Evolutionary conservation across 129 eudicot species (phyloP).

Genomic region (Erigeron canadensis): DNA sequence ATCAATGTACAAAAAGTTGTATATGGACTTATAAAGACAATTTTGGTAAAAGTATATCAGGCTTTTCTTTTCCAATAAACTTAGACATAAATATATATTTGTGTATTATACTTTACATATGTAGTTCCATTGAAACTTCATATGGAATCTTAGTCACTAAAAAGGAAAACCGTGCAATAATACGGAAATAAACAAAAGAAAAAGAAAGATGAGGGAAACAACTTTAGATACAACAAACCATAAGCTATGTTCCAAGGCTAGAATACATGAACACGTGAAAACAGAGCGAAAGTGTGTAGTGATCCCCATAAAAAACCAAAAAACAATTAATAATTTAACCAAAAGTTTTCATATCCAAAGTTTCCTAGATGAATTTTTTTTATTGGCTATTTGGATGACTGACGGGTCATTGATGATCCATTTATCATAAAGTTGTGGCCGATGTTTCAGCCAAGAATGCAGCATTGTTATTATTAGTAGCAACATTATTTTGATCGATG

Average conservation of each 20-base stretch:
- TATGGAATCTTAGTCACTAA: no score
- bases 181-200: background rate
- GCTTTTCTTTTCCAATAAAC: no score
- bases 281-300: slow-evolving; percentile 22
- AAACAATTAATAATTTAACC: slow-evolving; percentile 10
- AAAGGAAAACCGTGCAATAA: no score
- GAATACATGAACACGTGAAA: slow-evolving; percentile 41
- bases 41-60: no score
- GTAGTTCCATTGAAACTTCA: no score
- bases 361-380: background rate
- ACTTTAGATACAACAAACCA: slow-evolving; percentile 30
- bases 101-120: no score
- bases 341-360: background rate
- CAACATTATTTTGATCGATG: background rate
- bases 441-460: slow-evolving; percentile 3
- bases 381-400: no score
- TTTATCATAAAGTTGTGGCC: slow-evolving; percentile 11
- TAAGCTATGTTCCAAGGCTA: slow-evolving; percentile 39
- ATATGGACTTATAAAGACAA: no score
- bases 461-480: background rate
- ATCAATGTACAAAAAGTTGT: no score
- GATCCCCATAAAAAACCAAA: slow-evolving; percentile 24
- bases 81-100: no score
- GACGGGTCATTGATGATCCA: background rate
- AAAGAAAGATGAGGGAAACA: slow-evolving; percentile 25